Base-by-base conservation (phyloP, 345 rosid genomes). In the Cardamine occulta region DNA sequence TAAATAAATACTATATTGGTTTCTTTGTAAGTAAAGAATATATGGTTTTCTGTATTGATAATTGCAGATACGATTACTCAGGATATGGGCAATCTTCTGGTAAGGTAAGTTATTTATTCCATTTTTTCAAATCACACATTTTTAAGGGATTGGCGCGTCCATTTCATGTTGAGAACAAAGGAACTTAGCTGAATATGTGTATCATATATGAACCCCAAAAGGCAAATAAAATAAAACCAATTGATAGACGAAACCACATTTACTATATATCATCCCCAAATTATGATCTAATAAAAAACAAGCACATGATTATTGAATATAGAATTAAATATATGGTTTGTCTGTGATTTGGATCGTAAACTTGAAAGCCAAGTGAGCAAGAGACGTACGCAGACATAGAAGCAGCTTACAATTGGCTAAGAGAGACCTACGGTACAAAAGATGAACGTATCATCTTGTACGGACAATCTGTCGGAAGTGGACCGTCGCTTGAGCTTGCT, bases 51-150 rank as follows among this genome's bases (percentile, higher is more conserved):
- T 71, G 18, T 59, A 51, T 45, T 64, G 4, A 68, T 48, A 28
- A 28, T 11, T 77, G 75, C 89, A 92, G 97, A 84, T 92, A 89
- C 51, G 97, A 92, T 82, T 92, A 92, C 72, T 88, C 96, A 56
- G 97, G 97, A 17, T 92, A 92, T 83, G 97, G 97, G 61, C 87
- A 82, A 63, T 92, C 97, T 45, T 83, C 92, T 18, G 97, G 97
- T 70, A 92, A 92, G 97, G 97, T 92, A 86, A 45, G 72, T 66
- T 45, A 52, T 57, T 9, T 17, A 45, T 77, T 70, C 28, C 21
- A 8, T 47, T n/a, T 19, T 24, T 55, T 45, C 39, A 53, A 62
- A 44, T 60, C 19, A 62, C 45, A 8, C 39, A 17, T 47, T 11
- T 40, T 53, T 26, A 23, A 6, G 26, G 18, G 45, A 17, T 63